Conservation (phyloP, 202 grass and related monocot genomes). For the Dendrocalamus latiflorus region DNA sequence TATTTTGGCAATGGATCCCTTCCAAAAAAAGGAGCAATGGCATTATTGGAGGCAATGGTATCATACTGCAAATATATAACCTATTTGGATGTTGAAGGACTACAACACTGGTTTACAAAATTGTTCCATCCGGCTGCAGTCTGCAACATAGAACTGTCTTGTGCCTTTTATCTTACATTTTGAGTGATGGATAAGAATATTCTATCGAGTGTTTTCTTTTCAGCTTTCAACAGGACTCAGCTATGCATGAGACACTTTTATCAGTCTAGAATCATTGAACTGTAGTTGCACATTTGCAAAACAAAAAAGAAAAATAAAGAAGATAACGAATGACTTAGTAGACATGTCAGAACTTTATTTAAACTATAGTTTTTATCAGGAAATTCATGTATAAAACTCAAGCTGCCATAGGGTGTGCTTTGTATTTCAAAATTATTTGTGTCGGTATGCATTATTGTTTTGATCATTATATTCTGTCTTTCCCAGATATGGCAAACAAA, state of each 20-base stretch:
- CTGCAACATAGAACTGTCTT: not conserved
- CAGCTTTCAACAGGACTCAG: no score
- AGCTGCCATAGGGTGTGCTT: not conserved
- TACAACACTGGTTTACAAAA: not conserved
- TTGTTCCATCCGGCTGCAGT: not conserved
- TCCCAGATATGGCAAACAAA: constrained; percentile 69
- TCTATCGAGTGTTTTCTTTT: no score
- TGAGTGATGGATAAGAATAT: not conserved
- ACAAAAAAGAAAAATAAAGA: not conserved
- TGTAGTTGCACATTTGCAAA: not conserved
- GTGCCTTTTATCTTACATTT: constrained; percentile 3
- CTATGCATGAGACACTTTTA: not conserved
- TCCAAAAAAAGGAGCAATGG: not conserved
- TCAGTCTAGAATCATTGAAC: not conserved
- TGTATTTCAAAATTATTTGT: not conserved
- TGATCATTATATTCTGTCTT: constrained; percentile 12
- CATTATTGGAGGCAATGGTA: not conserved
- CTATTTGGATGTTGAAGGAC: not conserved
- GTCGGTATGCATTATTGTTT: not conserved
- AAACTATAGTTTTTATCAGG: not conserved
- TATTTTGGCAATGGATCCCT: not conserved
- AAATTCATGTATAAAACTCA: not conserved
- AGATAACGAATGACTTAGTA: not conserved
- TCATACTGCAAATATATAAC: not conserved
- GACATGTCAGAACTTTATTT: not conserved